Conservation (phyloP, 2,329 filamentous ascomycete species). For the Trichoderma sp. region DNA sequence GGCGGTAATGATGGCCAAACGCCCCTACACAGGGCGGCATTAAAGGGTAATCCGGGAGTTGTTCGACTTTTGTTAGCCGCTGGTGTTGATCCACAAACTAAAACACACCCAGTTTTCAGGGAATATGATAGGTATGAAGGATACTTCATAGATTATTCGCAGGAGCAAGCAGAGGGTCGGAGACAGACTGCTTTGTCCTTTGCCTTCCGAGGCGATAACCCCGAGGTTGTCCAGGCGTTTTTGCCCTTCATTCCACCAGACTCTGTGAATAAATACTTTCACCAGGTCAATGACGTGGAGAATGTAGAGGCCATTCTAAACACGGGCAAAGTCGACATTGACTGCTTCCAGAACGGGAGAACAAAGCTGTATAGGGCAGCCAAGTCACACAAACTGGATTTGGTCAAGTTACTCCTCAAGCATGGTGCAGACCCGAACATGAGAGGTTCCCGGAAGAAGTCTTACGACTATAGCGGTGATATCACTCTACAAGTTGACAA, state of each 20-base stretch:
- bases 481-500: neutral
- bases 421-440: neutral
- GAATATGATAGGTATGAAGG: neutral
- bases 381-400: neutral
- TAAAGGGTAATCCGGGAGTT: neutral
- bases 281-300: neutral
- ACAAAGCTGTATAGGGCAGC: neutral
- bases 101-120: neutral
- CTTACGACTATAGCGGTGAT: neutral
- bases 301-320: neutral
- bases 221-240: neutral
- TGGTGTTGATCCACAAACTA: neutral
- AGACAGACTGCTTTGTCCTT: neutral
- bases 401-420: neutral
- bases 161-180: neutral
- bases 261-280: neutral
- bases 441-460: neutral
- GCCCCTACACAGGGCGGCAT: neutral
- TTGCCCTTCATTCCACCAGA: neutral
- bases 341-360: neutral
- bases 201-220: neutral
- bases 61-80: neutral
- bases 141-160: neutral
- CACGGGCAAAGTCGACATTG: neutral
- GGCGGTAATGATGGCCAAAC: neutral